Percentiles rank a stretch among this genome's conserved stretches.
Conservation (phyloP, 2,329 filamentous ascomycete genomes). For the Penicillium griseofulvum region DNA sequence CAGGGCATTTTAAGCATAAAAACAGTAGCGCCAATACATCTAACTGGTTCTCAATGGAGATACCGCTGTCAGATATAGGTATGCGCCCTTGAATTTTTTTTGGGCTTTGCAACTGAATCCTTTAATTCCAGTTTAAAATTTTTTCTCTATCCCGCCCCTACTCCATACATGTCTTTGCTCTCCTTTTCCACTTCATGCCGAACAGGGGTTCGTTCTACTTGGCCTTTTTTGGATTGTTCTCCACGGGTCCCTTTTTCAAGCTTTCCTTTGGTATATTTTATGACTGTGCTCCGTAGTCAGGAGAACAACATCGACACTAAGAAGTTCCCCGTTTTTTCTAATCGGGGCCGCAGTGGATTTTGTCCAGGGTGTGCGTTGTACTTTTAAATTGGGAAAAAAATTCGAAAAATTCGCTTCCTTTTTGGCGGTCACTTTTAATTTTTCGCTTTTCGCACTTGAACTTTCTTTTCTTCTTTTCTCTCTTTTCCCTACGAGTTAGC, state of each 20-base stretch:
- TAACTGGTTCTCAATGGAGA: slow-evolving; percentile 16
- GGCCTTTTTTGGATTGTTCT: background rate
- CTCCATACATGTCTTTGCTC: background rate
- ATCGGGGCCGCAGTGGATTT: slow-evolving; percentile 7
- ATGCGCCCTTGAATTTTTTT: background rate
- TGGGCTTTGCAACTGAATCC: background rate
- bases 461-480: slow-evolving; percentile 11
- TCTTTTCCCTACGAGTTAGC: slow-evolving; percentile 4
- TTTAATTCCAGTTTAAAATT: background rate
- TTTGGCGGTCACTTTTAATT: slow-evolving; percentile 5
- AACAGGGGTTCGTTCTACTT: background rate
- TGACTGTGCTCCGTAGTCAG: background rate
- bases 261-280: background rate
- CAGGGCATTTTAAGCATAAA: slow-evolving; percentile 24
- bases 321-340: background rate
- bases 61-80: slow-evolving; percentile 22
- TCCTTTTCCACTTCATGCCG: background rate
- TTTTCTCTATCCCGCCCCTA: slow-evolving; percentile 3
- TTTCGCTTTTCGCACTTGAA: slow-evolving; percentile 6
- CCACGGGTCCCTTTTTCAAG: background rate
- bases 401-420: slow-evolving; percentile 8
- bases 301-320: slow-evolving; percentile 1
- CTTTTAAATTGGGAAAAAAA: slow-evolving; percentile 5
- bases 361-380: slow-evolving; percentile 7
- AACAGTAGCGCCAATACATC: slow-evolving; percentile 15